Evolutionary conservation across 371 early-diverging fungal genomes (phyloP).

Genomic region (Mortierella sp.): DNA sequence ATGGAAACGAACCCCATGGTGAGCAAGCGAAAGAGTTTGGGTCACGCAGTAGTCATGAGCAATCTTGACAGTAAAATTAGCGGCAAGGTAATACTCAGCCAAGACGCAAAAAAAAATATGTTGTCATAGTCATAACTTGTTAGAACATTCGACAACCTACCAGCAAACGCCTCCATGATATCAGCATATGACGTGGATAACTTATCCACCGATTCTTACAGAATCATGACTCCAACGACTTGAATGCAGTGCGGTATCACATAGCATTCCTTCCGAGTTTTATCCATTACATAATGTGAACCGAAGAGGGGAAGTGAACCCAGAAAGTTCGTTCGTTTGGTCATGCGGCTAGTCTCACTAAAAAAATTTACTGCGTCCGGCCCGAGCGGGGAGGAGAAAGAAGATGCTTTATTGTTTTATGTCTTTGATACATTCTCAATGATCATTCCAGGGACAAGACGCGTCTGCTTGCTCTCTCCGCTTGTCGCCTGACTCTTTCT

Average conservation of each 20-base stretch:
- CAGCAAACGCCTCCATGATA: background rate
- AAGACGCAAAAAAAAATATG: background rate
- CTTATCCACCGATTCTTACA: background rate
- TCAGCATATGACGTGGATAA: background rate
- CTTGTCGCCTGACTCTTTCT: background rate
- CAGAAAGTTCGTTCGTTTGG: background rate
- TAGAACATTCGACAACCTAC: background rate
- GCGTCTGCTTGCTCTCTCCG: background rate
- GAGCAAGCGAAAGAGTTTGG: background rate
- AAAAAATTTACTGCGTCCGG: background rate
- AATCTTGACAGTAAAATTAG: background rate
- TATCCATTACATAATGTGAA: slow-evolving; percentile 8
- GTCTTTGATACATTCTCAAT: background rate
- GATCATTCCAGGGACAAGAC: background rate
- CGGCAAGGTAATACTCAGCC: background rate
- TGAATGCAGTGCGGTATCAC: background rate
- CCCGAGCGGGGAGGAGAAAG: background rate
- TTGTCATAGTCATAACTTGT: background rate
- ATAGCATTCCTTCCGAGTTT: background rate
- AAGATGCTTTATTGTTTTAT: background rate
- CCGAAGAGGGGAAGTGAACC: background rate
- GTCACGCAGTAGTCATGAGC: slow-evolving; percentile 14
- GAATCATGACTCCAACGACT: background rate
- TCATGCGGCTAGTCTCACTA: background rate
- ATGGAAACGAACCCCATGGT: background rate